These are phyloP conservation scores for Trichoderma sp. DNA, from an alignment of 2,329 filamentous ascomycete genomes.

Conservation along the genomic window DNA sequence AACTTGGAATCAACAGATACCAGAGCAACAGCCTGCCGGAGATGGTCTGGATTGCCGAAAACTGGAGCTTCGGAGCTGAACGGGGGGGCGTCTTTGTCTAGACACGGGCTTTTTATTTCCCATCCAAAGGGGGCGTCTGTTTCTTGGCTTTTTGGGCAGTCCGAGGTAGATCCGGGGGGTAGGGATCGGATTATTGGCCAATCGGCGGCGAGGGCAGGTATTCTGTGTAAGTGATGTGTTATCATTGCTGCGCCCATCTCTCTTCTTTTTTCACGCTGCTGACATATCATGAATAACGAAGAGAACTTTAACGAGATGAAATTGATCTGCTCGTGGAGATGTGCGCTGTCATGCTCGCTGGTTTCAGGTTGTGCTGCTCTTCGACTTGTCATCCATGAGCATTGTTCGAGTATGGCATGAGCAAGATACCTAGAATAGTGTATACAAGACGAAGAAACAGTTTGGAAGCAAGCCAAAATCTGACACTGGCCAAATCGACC, in stretches of 20 bases:
- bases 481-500: neutral
- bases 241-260: neutral
- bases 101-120: neutral
- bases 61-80: neutral
- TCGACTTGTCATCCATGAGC: neutral
- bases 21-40: neutral
- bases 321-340: neutral
- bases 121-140: neutral
- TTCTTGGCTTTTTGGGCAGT: neutral
- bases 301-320: neutral
- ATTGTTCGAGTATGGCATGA: neutral
- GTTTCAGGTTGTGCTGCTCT: neutral
- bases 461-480: constrained; percentile 9
- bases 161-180: neutral
- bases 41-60: neutral
- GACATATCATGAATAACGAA: neutral
- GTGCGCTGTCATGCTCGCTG: neutral
- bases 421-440: neutral
- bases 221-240: constrained; percentile 12
- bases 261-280: neutral
- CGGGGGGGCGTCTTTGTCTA: neutral
- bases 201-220: neutral
- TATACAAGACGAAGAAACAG: neutral
- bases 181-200: neutral
- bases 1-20: neutral